These are phyloP conservation scores for Tinospora cordifolia DNA, from an alignment of 164 flowering plant genomes.

Conservation along the genomic window DNA sequence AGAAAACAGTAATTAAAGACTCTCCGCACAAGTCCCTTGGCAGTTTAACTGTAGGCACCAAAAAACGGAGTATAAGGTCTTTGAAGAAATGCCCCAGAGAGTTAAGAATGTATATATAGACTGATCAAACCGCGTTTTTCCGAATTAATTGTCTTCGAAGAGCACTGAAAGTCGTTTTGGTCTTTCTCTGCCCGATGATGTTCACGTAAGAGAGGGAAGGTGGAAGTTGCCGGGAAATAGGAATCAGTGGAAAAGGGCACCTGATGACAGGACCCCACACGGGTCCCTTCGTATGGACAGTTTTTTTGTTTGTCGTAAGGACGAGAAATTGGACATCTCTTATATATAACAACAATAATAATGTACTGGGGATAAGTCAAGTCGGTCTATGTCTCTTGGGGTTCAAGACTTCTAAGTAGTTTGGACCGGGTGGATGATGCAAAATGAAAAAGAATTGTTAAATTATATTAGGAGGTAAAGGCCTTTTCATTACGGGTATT, in stretches of 20 bases:
- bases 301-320: neutral
- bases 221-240: neutral
- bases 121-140: too few species aligned
- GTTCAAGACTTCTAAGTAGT: too few species aligned
- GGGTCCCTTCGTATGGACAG: neutral
- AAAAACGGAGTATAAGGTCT: neutral
- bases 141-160: neutral
- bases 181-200: neutral
- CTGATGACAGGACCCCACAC: neutral
- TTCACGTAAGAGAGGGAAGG: neutral
- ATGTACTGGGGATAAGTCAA: too few species aligned
- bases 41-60: neutral
- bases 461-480: too few species aligned
- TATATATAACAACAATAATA: too few species aligned
- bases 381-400: too few species aligned
- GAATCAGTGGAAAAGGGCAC: neutral
- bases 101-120: neutral
- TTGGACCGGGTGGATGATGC: too few species aligned
- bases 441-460: too few species aligned
- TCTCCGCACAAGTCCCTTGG: neutral
- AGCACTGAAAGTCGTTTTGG: neutral
- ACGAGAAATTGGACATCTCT: too few species aligned
- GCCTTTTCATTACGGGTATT: too few species aligned
- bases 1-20: neutral
- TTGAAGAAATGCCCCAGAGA: conserved; percentile 9